Base-by-base conservation (phyloP, 2,329 filamentous ascomycete species). In the Exophiala viscosa region DNA sequence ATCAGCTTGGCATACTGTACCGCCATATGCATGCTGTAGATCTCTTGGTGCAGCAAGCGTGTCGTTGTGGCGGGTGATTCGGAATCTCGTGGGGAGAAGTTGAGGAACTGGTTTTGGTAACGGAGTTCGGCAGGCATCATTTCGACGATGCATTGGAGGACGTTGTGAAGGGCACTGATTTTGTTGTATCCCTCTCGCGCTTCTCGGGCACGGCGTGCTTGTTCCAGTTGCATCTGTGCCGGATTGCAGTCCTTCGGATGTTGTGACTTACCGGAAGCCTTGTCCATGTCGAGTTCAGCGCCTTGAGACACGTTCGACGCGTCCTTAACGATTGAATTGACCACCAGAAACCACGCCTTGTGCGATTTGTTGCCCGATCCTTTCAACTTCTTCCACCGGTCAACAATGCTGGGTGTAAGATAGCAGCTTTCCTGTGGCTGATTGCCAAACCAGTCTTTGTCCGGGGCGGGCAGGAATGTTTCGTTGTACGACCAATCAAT, bases 311-410 rank as follows among this genome's bases (percentile, higher is more conserved):
- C 32, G 32, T 33, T 33, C 13, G 7, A 13, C 32, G 32, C 32
- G 13, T 33, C 32, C 32, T 33, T 33, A 13, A 70, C 70, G 17
- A 71, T 56, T 0, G 69, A 71, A 57, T 70, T 70, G 23, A 70
- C 63, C 38, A 70, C 65, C n/a, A 72, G 62, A 49, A 69, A 71
- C 70, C 70, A 72, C 3, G 70, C 65, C 40, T 67, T 69, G 1
- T 67, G 54, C 11, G 64, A 66, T 39, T 62, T 52, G 52, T 69
- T 72, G 3, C 66, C 65, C 6, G 58, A 64, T 9, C 59, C 41
- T 33, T 64, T 50, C 3, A 72, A 61, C 1, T 50, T 48, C 48
- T 67, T 69, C 67, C 66, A 69, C 2, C 68, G 62, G 3, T 60
- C 51, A n/a, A 55, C 64, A 15, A 65, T 63, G 50, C 70, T 65